These are phyloP conservation scores for Suhomyces atakaporum DNA, from an alignment of 1,139 yeast species.

Conservation along the genomic window DNA sequence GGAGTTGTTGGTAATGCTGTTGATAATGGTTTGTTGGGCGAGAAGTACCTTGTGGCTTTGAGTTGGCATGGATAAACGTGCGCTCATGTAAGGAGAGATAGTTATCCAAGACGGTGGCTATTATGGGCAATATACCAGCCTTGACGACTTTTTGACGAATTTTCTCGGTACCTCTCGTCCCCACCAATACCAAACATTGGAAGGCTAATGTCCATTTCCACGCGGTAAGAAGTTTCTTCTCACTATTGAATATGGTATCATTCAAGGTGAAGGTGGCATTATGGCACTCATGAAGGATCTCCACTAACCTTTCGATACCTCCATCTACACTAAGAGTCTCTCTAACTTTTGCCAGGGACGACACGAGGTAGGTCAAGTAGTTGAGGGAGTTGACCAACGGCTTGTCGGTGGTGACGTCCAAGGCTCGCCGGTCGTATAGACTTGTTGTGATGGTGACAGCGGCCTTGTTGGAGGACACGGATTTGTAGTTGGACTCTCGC, in stretches of 20 bases:
- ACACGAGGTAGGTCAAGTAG: conserved; percentile 82
- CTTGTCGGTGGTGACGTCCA: conserved; percentile 86
- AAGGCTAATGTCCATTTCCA: conserved; percentile 98
- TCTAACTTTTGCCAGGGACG: conserved; percentile 84
- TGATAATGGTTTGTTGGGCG: conserved; percentile 11
- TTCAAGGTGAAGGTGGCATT: conserved; percentile 33
- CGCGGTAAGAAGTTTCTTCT: conserved; percentile 62
- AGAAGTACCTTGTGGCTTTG: conserved; percentile 17
- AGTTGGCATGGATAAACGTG: conserved; percentile 36
- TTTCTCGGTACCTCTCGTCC: conserved; percentile 88
- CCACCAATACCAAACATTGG: conserved; percentile 87
- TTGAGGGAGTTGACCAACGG: conserved; percentile 91
- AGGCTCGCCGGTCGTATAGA: conserved; percentile 86
- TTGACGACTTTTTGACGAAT: conserved; percentile 84
- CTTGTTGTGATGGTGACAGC: conserved; percentile 88
- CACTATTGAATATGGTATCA: conserved; percentile 46
- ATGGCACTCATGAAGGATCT: conserved; percentile 80
- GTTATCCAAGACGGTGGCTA: conserved; percentile 90
- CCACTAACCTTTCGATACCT: conserved; percentile 84
- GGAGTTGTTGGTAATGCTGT: conserved; percentile 9
- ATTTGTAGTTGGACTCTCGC: conserved; percentile 90
- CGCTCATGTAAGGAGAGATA: conserved; percentile 54
- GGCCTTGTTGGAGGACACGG: conserved; percentile 78
- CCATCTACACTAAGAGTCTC: conserved; percentile 90
- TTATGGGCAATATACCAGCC: conserved; percentile 87